Percentiles rank a stretch among this genome's conserved stretches.
phyloP scores from a whole-genome alignment of 257 asterid species.

The Cordia subcordata region DNA sequence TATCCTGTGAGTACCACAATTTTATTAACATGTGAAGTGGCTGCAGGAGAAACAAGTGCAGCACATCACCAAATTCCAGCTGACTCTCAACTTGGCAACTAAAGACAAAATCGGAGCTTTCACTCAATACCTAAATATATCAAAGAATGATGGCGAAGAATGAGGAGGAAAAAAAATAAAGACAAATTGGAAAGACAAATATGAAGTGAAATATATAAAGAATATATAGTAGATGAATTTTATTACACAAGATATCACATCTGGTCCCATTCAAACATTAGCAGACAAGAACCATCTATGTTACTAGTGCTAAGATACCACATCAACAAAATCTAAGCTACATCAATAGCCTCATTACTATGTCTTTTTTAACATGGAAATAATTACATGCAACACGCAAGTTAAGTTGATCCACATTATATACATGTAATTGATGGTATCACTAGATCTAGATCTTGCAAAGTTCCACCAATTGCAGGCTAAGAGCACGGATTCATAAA shows the following conservation, averaged over 20 bases:
- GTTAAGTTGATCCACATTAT: too few species aligned
- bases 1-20: slow-evolving; percentile 8
- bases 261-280: too few species aligned
- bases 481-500: not conserved
- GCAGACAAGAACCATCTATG: too few species aligned
- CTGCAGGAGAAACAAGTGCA: slow-evolving; percentile 12
- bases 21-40: slow-evolving; percentile 5
- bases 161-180: too few species aligned
- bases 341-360: not conserved
- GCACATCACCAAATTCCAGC: not conserved
- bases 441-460: not conserved
- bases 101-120: too few species aligned
- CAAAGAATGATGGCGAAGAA: too few species aligned
- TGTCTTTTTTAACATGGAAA: not conserved
- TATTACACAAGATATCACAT: too few species aligned
- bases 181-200: too few species aligned
- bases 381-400: too few species aligned
- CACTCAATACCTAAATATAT: too few species aligned
- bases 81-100: not conserved
- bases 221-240: too few species aligned
- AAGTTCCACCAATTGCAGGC: not conserved
- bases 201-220: too few species aligned
- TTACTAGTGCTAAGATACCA: not conserved
- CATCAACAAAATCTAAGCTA: not conserved
- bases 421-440: not conserved